Evolutionary conservation across 257 asterid genomes (phyloP).

Genomic region (Solanum lignicaule): DNA sequence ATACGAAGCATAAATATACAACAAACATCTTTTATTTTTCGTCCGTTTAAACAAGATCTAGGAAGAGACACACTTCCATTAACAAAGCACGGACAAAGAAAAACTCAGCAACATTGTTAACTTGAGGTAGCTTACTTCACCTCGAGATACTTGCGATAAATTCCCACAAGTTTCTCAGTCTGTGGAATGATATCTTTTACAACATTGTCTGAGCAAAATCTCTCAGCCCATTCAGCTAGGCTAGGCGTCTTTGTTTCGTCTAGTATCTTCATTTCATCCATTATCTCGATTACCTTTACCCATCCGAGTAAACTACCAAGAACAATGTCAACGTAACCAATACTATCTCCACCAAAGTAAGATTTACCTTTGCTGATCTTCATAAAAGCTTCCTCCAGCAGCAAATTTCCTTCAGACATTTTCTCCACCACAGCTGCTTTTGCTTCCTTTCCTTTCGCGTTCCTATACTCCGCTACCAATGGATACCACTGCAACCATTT

Average conservation of each 20-base stretch:
- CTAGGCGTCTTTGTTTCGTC: constrained; percentile 22
- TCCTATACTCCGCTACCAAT: not conserved
- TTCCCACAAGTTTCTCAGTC: not conserved
- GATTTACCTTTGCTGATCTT: constrained; percentile 18
- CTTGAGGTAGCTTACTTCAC: not conserved
- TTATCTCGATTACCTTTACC: constrained; percentile 3
- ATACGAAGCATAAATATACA: not conserved
- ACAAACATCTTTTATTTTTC: not conserved
- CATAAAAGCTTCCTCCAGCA: constrained; percentile 32
- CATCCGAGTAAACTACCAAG: constrained; percentile 21
- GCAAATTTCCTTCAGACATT: constrained; percentile 6
- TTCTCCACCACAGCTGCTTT: constrained; percentile 6
- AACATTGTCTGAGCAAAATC: not conserved
- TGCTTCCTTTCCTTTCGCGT: constrained; percentile 15
- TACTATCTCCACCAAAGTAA: constrained; percentile 29
- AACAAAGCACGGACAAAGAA: not conserved
- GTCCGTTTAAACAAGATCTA: not conserved
- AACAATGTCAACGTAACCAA: constrained; percentile 29
- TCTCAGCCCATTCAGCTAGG: not conserved
- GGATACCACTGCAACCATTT: constrained; percentile 24
- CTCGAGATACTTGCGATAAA: not conserved
- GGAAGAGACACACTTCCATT: not conserved
- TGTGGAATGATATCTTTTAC: constrained; percentile 1
- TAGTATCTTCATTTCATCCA: constrained; percentile 1
- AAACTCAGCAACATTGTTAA: not conserved